These are phyloP conservation scores for Macrophomina pseudophaseolina DNA, from an alignment of 2,329 filamentous ascomycete species.

Conservation along the genomic window DNA sequence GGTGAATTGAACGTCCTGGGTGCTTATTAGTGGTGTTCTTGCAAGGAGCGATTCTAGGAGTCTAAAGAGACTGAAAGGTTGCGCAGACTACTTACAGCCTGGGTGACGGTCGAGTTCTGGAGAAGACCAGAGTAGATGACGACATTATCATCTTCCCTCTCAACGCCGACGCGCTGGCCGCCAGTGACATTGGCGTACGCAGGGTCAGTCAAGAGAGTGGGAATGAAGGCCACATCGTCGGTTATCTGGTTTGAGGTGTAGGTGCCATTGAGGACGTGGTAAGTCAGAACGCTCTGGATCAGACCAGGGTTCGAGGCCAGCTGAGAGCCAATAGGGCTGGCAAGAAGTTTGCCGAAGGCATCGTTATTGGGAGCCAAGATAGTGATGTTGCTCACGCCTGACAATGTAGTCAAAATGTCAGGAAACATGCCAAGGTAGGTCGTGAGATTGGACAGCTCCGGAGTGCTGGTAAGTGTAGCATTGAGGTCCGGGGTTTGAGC, in stretches of 20 bases:
- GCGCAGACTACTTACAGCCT: constrained; percentile 48
- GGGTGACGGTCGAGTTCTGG: constrained; percentile 54
- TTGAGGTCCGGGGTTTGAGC: constrained; percentile 43
- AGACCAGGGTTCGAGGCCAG: constrained; percentile 45
- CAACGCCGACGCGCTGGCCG: constrained; percentile 62
- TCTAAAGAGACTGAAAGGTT: not conserved
- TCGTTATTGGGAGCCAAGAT: constrained; percentile 63
- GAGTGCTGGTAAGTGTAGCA: constrained; percentile 38
- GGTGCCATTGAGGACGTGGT: constrained; percentile 64
- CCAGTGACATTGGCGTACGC: constrained; percentile 64
- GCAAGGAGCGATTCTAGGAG: not conserved
- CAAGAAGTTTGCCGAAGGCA: constrained; percentile 52
- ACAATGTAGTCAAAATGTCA: constrained; percentile 45
- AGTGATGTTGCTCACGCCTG: constrained; percentile 57
- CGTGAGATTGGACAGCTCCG: constrained; percentile 40
- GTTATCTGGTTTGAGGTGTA: constrained; percentile 47
- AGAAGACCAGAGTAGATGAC: constrained; percentile 60
- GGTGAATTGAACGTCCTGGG: constrained; percentile 50
- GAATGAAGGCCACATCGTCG: constrained; percentile 49
- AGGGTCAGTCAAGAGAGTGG: constrained; percentile 56
- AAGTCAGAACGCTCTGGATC: constrained; percentile 51
- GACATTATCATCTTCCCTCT: constrained; percentile 49
- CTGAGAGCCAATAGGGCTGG: constrained; percentile 36
- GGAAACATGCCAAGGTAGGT: constrained; percentile 45
- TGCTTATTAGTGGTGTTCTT: not conserved